phyloP scores from a whole-genome alignment of 495 filamentous ascomycete genomes.

The Xylaria flabelliformis region DNA sequence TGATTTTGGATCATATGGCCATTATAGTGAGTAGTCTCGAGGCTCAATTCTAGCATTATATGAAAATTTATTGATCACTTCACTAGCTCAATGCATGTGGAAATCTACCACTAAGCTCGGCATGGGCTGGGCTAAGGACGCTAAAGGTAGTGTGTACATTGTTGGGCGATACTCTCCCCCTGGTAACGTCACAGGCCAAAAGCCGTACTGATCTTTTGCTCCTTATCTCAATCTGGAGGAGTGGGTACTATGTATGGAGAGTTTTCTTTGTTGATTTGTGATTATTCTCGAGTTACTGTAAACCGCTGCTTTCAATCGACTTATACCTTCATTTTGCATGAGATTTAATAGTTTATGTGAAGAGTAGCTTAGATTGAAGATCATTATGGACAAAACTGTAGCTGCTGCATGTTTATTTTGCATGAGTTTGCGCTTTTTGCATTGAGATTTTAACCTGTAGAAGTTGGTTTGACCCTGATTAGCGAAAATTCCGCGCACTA shows the following conservation, averaged over 20 bases:
- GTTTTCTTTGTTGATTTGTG: not conserved
- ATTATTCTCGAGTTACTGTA: not conserved
- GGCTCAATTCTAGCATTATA: not conserved
- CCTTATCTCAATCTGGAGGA: not conserved
- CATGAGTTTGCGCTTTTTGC: not conserved
- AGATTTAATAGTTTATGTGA: not conserved
- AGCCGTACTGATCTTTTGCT: slow-evolving; percentile 35
- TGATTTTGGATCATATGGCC: slow-evolving; percentile 42
- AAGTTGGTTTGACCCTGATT: not conserved
- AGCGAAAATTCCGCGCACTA: not conserved
- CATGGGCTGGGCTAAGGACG: slow-evolving; percentile 43
- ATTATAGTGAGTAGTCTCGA: slow-evolving; percentile 42
- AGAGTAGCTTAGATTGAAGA: not conserved
- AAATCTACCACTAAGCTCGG: slow-evolving; percentile 45
- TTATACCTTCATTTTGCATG: not conserved
- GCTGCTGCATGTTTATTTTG: not conserved
- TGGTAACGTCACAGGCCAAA: slow-evolving; percentile 45
- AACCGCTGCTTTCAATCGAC: not conserved
- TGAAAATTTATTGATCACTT: slow-evolving; percentile 12
- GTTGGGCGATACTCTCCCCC: slow-evolving; percentile 48
- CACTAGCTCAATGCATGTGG: slow-evolving; percentile 51
- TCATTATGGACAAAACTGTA: not conserved
- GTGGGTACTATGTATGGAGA: not conserved
- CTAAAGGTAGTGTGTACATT: slow-evolving; percentile 42
- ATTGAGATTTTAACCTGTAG: not conserved